These are phyloP conservation scores for Rhodotorula toruloides DNA, from an alignment of 768 basidiomycete species.

Conservation along the genomic window DNA sequence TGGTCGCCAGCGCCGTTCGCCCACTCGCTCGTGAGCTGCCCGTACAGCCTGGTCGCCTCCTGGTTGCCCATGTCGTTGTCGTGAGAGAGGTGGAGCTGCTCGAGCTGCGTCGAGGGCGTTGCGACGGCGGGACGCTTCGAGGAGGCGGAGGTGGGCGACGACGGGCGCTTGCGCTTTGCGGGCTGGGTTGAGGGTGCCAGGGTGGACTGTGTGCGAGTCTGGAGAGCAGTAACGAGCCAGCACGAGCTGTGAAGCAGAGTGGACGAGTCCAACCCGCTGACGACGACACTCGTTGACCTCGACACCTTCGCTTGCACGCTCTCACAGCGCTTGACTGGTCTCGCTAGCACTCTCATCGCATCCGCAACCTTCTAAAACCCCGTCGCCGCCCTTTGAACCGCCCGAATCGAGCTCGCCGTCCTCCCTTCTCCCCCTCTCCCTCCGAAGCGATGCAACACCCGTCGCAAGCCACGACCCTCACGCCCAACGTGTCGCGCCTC, in stretches of 20 bases:
- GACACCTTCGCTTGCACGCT: too few relatives aligned
- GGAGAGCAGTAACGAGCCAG: background rate
- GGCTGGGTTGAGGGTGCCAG: constrained; percentile 14
- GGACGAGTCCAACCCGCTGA: background rate
- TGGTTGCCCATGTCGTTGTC: background rate
- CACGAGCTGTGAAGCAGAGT: background rate
- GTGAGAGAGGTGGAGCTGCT: constrained; percentile 9
- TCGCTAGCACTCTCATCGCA: too few relatives aligned
- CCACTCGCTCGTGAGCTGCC: constrained; percentile 7
- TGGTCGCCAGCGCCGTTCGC: background rate
- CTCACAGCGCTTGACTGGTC: too few relatives aligned
- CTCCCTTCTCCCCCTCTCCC: background rate
- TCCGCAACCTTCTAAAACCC: too few relatives aligned
- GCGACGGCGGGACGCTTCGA: background rate
- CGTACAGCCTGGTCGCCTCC: constrained; percentile 8
- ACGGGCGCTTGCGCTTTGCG: constrained; percentile 28
- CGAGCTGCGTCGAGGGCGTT: constrained; percentile 11
- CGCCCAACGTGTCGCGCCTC: constrained; percentile 68
- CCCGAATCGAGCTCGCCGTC: too few relatives aligned
- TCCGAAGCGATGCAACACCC: constrained; percentile 4
- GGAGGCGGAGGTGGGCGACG: constrained; percentile 18
- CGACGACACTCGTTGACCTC: too few relatives aligned
- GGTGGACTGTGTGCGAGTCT: background rate
- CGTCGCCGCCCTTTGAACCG: too few relatives aligned
- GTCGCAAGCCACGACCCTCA: background rate